A percentile compares a stretch with the other conserved stretches of the same genome.
phyloP scores from a whole-genome alignment of 1,284 basidiomycete species.

The Dichomitus squalens region DNA sequence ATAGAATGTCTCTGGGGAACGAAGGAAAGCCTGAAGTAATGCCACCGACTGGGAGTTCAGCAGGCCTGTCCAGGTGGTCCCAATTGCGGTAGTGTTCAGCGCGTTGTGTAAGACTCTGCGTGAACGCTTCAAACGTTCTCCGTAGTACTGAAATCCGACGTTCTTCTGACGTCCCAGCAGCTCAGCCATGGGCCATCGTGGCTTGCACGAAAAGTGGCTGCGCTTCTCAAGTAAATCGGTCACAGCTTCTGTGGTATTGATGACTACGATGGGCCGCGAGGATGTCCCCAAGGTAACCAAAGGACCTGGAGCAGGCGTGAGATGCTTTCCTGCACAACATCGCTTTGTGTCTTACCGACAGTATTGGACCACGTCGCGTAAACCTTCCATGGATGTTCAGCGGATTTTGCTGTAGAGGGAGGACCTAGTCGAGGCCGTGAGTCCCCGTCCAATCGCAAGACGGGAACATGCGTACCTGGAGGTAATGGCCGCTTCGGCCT shows the following conservation, averaged over 20 bases:
- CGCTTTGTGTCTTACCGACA: neutral
- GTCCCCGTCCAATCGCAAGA: neutral
- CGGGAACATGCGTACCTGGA: neutral
- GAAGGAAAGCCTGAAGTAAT: neutral
- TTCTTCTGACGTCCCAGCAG: constrained; percentile 18
- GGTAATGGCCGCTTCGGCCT: neutral
- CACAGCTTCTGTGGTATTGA: constrained; percentile 5
- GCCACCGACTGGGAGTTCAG: neutral
- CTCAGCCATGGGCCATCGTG: constrained; percentile 18
- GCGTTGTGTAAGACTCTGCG: constrained; percentile 11
- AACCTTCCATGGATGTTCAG: constrained; percentile 2
- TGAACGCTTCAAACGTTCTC: constrained; percentile 7
- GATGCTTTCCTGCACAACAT: neutral
- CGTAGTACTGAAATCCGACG: constrained; percentile 15
- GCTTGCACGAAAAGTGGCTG: constrained; percentile 6
- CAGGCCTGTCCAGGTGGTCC: neutral
- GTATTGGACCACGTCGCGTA: constrained; percentile 1
- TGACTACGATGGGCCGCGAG: neutral
- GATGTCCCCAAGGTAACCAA: neutral
- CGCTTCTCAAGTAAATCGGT: constrained; percentile 12
- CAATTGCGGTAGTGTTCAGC: constrained; percentile 1
- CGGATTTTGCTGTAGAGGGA: neutral
- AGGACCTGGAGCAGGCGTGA: neutral
- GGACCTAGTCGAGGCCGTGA: neutral
- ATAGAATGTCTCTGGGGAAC: neutral